phyloP scores from a whole-genome alignment of 495 filamentous ascomycete species.

The Geoglossum glabrum region DNA sequence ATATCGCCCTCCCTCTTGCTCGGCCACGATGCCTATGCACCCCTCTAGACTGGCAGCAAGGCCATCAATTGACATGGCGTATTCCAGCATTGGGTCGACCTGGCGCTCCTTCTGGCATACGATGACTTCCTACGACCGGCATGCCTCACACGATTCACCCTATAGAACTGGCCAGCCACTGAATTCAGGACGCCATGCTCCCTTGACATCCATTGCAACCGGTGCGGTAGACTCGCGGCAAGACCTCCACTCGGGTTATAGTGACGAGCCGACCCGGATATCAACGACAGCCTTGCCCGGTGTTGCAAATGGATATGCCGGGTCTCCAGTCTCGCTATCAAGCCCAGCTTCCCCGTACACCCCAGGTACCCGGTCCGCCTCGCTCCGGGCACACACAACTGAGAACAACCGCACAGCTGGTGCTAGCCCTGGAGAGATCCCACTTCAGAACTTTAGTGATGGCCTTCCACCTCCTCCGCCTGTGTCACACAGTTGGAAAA shows the following conservation, averaged over 20 bases:
- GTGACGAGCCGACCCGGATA: constrained; percentile 40
- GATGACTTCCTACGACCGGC: constrained; percentile 64
- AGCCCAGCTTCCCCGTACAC: constrained; percentile 55
- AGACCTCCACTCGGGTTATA: constrained; percentile 53
- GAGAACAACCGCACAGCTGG: neutral
- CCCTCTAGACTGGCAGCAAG: neutral
- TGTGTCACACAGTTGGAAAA: constrained; percentile 71
- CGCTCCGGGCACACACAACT: constrained; percentile 19
- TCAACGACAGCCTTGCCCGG: constrained; percentile 15
- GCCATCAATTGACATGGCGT: neutral
- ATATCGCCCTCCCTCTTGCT: neutral
- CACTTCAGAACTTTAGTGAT: constrained; percentile 90
- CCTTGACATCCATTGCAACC: constrained; percentile 57
- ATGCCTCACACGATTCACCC: constrained; percentile 71
- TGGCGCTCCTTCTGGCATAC: constrained; percentile 87
- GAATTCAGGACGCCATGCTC: constrained; percentile 45
- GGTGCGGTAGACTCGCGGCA: constrained; percentile 58
- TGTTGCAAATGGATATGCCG: constrained; percentile 31
- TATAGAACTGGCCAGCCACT: constrained; percentile 67
- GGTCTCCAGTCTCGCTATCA: constrained; percentile 36
- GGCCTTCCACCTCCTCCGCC: constrained; percentile 80
- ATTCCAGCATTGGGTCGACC: constrained; percentile 34
- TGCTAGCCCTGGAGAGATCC: constrained; percentile 39
- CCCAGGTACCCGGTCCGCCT: constrained; percentile 65
- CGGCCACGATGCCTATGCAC: neutral